phyloP scores from a whole-genome alignment of 345 rosid genomes.

The Citrus australasica region DNA sequence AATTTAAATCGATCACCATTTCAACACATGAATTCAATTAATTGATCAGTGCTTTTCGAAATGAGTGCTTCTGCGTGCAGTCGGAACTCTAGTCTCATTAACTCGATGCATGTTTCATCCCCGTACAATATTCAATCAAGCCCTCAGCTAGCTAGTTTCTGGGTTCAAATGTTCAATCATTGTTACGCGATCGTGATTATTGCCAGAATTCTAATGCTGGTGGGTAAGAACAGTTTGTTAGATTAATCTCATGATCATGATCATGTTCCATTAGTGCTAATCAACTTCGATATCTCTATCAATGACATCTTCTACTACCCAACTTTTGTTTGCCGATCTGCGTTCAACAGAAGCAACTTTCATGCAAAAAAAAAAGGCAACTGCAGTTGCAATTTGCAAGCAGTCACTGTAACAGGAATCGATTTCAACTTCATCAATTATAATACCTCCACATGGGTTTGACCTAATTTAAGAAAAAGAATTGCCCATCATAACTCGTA shows the following conservation, averaged over 20 bases:
- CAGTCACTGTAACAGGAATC: not conserved
- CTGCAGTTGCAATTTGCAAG: not conserved
- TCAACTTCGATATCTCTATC: not conserved
- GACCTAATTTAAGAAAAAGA: not conserved
- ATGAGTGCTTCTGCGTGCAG: no score
- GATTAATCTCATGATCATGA: not conserved
- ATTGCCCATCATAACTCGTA: not conserved
- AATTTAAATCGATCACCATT: no score
- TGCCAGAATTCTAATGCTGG: no score
- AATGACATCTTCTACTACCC: not conserved
- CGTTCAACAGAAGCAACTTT: not conserved
- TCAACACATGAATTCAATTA: no score
- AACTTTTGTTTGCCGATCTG: not conserved
- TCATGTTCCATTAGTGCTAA: not conserved
- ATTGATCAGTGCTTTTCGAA: no score
- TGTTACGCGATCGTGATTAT: no score
- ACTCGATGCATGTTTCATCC: no score
- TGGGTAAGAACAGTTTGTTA: not conserved
- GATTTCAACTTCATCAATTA: not conserved
- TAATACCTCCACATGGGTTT: conserved; percentile 11
- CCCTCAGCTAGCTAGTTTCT: no score
- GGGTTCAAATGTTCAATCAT: no score
- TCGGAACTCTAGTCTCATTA: no score
- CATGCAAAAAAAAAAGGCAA: not conserved
- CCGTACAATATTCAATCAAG: no score